Conservation (phyloP, 2,329 filamentous ascomycete genomes). For the Claviceps citrina region DNA sequence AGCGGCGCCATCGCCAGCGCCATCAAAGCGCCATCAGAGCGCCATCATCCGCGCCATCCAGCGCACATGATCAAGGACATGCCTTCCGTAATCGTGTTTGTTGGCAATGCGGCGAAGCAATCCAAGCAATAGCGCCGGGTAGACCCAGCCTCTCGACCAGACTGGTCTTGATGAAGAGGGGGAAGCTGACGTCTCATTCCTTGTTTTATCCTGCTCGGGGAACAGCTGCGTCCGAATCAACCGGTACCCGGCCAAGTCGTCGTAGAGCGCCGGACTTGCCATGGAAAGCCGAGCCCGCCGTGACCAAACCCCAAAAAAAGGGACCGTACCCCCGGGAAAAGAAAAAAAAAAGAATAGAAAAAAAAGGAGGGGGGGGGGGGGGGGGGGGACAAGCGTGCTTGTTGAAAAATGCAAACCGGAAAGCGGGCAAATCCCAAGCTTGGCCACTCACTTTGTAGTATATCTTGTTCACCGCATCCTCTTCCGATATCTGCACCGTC, state of each 20-base stretch:
- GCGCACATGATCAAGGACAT: neutral
- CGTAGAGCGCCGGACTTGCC: neutral
- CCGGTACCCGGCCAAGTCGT: neutral
- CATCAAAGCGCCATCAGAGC: too few species aligned
- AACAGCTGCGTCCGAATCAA: too few species aligned
- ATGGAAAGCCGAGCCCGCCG: neutral
- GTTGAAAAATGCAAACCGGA: too few species aligned
- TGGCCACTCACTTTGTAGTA: conserved; percentile 71
- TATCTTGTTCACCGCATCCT: conserved; percentile 48
- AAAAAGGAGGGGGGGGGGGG: too few species aligned
- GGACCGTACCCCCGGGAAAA: too few species aligned
- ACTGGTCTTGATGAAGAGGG: neutral
- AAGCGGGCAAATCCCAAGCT: neutral
- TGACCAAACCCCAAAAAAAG: neutral
- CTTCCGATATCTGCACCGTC: conserved; percentile 53
- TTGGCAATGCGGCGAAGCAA: neutral
- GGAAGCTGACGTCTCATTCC: neutral
- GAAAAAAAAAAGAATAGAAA: too few species aligned
- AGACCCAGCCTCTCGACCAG: neutral
- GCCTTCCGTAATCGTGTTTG: neutral
- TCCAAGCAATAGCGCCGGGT: neutral
- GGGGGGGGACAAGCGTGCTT: too few species aligned
- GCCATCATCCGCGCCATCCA: too few species aligned
- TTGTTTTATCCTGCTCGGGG: neutral
- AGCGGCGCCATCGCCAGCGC: too few species aligned